Evolutionary conservation across 495 filamentous ascomycete genomes (phyloP).

Genomic region (Neurospora sp.): DNA sequence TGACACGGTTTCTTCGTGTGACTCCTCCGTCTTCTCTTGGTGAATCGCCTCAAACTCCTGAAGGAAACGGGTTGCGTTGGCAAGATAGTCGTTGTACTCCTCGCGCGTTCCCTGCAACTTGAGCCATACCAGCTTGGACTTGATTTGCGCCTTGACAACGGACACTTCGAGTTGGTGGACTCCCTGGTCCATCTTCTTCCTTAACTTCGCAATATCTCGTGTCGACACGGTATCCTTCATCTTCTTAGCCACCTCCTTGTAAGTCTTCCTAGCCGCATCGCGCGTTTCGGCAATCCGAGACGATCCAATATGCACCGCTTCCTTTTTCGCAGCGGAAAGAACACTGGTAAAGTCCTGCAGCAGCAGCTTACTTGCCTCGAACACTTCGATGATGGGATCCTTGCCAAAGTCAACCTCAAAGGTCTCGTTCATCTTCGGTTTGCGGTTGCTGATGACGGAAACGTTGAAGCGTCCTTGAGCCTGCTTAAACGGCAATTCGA

Average conservation of each 20-base stretch:
- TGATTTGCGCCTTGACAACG: slow-evolving; percentile 32
- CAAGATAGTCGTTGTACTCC: slow-evolving; percentile 30
- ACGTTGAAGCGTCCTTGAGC: slow-evolving; percentile 34
- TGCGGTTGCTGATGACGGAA: slow-evolving; percentile 31
- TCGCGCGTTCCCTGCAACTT: slow-evolving; percentile 29
- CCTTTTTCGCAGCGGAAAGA: slow-evolving; percentile 23
- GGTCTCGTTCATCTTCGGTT: slow-evolving; percentile 36
- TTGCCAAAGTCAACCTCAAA: slow-evolving; percentile 35
- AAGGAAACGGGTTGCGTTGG: slow-evolving; percentile 26
- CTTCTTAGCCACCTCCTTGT: slow-evolving; percentile 15
- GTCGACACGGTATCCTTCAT: slow-evolving; percentile 12
- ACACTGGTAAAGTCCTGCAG: slow-evolving; percentile 27
- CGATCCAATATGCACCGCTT: slow-evolving; percentile 17
- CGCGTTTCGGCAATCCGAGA: slow-evolving; percentile 18
- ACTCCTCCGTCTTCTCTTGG: not conserved
- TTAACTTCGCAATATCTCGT: slow-evolving; percentile 8
- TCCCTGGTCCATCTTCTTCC: slow-evolving; percentile 20
- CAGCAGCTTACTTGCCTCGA: slow-evolving; percentile 29
- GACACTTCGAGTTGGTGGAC: slow-evolving; percentile 12
- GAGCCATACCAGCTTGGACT: slow-evolving; percentile 39
- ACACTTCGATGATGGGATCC: slow-evolving; percentile 19
- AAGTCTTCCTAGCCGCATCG: slow-evolving; percentile 22
- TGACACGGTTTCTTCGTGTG: not conserved
- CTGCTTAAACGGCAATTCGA: slow-evolving; percentile 29
- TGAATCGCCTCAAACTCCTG: slow-evolving; percentile 4